phyloP scores from a whole-genome alignment of 768 basidiomycete genomes.

The Panus rudis region DNA sequence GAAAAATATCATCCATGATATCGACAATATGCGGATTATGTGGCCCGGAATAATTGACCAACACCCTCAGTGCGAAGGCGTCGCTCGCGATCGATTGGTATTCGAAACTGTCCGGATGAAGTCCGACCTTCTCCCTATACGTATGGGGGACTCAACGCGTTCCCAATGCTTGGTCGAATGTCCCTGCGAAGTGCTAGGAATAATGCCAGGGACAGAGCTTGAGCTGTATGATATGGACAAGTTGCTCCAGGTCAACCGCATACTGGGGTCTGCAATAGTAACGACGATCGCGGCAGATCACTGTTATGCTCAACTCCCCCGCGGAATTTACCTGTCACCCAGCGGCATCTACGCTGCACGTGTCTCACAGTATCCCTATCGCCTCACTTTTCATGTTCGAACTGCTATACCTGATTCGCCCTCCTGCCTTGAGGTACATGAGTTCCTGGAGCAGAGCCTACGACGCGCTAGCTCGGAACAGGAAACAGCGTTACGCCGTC shows the following conservation, averaged over 20 bases:
- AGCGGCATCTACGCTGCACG: background rate
- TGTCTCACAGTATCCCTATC: conserved; percentile 2
- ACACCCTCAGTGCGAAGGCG: conserved; percentile 5
- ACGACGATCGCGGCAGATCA: background rate
- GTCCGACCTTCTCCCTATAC: background rate
- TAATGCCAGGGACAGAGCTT: background rate
- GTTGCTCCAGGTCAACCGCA: background rate
- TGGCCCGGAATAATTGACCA: conserved; percentile 1
- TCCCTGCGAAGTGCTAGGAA: conserved; percentile 3
- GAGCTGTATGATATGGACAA: conserved; percentile 6
- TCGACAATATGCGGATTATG: background rate
- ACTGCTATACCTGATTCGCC: background rate
- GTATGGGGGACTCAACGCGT: background rate
- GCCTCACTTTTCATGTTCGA: background rate
- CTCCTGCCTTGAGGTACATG: background rate
- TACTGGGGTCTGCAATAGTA: background rate
- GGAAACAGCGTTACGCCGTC: background rate
- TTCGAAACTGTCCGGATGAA: conserved; percentile 3
- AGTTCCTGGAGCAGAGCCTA: background rate
- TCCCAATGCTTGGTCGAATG: background rate
- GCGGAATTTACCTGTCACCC: background rate
- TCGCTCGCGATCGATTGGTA: conserved; percentile 3
- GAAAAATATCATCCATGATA: background rate
- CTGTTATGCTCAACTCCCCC: background rate
- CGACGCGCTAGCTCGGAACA: background rate